Evolutionary conservation across 1,284 basidiomycete genomes (phyloP), one percentile per base, ranked within the genome.

Genomic region (Inonotus hispidus): DNA sequence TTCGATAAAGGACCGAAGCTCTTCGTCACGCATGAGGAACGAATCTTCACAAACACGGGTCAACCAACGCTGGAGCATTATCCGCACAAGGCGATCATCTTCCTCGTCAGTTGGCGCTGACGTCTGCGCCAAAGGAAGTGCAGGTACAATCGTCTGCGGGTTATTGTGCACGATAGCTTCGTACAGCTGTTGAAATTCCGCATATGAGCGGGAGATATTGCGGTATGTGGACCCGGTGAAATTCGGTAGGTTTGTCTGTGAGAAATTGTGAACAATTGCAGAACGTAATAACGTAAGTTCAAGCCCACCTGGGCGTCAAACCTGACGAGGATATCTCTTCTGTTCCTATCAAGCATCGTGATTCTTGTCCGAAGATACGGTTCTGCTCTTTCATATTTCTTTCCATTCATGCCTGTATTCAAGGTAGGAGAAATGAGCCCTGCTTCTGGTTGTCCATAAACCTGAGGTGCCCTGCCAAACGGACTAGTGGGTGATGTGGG

Each of bases 71-170:
- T 97, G 95, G 25, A 97, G 79, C 81, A 94, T 92, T 64, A 95
- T 90, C 70, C 89, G 88, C 43, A 98, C 92, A 1, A 98, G 80
- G 37, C 95, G 82, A 72, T 98, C 95, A 72, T 98, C 93, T 74
- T 98, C 95, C 75, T 97, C 95, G 71, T 97, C 94, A 14, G 92
- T 95, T 23, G 92, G 88, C 1, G 95, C 95, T 1, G 93, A 95
- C 0, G 94, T 97, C 66, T 95, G 92, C 1, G 93, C 84, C 21
- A 96, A 80, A 0, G 95, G 94, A 11, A 97, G 80, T 2, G 95
- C 95, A 13, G 95, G 92, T 13, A 96, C 81, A 67, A 97, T 95
- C 13, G 93, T 95, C 68, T 95, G 93, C 0, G 93, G 92, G 70
- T 90, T 93, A 72, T 83, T 90, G 66, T 87, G 81, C 32, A 92